Base-by-base conservation (phyloP, 2,329 filamentous ascomycete species). In the Madurella fahalii region DNA sequence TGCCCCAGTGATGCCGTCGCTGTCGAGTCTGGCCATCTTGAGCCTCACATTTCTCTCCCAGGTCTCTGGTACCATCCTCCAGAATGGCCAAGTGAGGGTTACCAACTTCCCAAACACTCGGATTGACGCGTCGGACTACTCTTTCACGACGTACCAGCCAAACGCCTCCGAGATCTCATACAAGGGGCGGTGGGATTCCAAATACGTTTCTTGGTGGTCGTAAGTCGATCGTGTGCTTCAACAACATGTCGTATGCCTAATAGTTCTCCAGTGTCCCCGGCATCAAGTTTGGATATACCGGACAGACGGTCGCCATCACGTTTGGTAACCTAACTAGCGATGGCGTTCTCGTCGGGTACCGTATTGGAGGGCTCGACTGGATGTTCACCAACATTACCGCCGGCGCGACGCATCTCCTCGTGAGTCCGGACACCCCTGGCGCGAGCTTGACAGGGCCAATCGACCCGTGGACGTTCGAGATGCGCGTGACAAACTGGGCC, bases 171-270 rank as follows among this genome's bases (percentile, higher is more conserved):
- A 84, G 62, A 71, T 85, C 9, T 78, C 79, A 0, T 85, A 84
- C 71, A 83, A 84, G 63, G 82, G 82, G 5, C 72, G 81, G 54
- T 85, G 82, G 82, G 81, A 85, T 63, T 80, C 76, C 34, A 76
- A 80, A 60, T 73, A 80, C 59, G 75, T 83, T 46, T 84, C 79
- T 1, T 85, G 78, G 77, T 83, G 79, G 80, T 80, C 77, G 77
- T 80, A 69, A 68, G 77, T 74, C 18, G 40, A 42, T 15, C 37
- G 31, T 16, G 37, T 7, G 25, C 13, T n/a, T 16, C 20, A n/a
- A 41, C 46, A 37, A 53, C 8, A 47, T 17, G 47, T 52, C 30
- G 13, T 53, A 30, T 15, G 4, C 52, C 40, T 61, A 39, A 55
- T 39, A 17, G 7, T 18, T 5, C 8, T 15, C 4, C 56, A 78